A percentile compares a stretch with the other conserved stretches of the same genome.
These are phyloP conservation scores for Pythium dissotocum DNA, from an alignment of 352 stramenopile species.

Conservation along the genomic window DNA sequence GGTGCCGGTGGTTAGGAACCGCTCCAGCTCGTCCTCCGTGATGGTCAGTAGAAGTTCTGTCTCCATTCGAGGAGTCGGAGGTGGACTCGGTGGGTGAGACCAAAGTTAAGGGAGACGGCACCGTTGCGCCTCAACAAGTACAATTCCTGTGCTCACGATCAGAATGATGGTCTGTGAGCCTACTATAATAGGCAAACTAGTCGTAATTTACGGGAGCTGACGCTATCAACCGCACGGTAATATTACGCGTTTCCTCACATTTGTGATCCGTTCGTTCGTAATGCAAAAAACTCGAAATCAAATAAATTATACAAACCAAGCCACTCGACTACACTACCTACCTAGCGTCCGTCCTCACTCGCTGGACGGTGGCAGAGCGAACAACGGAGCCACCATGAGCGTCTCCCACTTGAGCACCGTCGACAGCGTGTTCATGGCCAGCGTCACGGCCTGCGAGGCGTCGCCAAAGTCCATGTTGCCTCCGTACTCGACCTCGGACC, in stretches of 20 bases:
- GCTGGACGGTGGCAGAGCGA: conserved; percentile 38
- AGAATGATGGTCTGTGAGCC: background rate
- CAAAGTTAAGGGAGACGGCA: no score
- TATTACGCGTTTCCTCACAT: background rate
- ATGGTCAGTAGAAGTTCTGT: background rate
- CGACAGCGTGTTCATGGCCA: conserved; percentile 73
- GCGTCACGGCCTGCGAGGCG: conserved; percentile 37
- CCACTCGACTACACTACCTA: background rate
- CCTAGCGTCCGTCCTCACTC: background rate
- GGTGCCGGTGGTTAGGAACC: background rate
- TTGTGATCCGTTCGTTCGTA: background rate
- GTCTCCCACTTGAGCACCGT: conserved; percentile 64
- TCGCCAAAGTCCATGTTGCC: conserved; percentile 66
- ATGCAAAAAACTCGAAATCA: background rate
- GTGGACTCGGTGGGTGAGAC: background rate
- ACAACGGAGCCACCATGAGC: conserved; percentile 61
- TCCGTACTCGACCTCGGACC: conserved; percentile 65
- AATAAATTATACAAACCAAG: conserved; percentile 30
- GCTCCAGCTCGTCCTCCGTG: background rate
- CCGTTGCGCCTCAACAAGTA: background rate
- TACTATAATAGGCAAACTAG: background rate
- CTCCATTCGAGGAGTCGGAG: background rate
- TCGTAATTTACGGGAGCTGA: background rate
- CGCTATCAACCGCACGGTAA: background rate
- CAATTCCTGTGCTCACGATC: background rate